These are phyloP conservation scores for Pseudogymnoascus sp. DNA, from an alignment of 2,329 filamentous ascomycete species.

Conservation along the genomic window DNA sequence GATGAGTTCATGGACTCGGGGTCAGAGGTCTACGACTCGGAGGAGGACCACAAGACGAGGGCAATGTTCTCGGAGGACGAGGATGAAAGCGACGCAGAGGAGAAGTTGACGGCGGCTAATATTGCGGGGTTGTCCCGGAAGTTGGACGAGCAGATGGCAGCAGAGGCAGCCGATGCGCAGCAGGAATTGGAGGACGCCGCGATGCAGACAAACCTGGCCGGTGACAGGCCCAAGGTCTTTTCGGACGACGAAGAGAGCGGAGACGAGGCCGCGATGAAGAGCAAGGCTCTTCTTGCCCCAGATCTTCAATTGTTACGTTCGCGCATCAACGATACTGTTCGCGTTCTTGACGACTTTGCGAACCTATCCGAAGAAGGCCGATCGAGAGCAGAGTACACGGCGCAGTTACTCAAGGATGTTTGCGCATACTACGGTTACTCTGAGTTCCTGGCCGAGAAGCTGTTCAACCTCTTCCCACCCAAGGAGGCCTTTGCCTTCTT, in stretches of 20 bases:
- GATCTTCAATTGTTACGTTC: slow-evolving; percentile 84
- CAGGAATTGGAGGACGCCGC: slow-evolving; percentile 80
- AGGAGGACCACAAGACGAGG: slow-evolving; percentile 49
- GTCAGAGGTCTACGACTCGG: slow-evolving; percentile 39
- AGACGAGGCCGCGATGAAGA: slow-evolving; percentile 51
- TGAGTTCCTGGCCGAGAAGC: slow-evolving; percentile 88
- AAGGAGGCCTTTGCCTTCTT: slow-evolving; percentile 97
- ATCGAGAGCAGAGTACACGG: slow-evolving; percentile 81
- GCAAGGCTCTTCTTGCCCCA: slow-evolving; percentile 65
- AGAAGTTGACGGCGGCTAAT: slow-evolving; percentile 89
- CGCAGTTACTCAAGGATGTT: slow-evolving; percentile 82
- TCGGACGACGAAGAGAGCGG: slow-evolving; percentile 56
- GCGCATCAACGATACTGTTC: slow-evolving; percentile 86
- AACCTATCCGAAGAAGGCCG: slow-evolving; percentile 73
- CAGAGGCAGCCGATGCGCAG: slow-evolving; percentile 76
- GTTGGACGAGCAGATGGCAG: slow-evolving; percentile 69
- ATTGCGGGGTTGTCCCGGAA: slow-evolving; percentile 86
- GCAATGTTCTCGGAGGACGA: slow-evolving; percentile 95
- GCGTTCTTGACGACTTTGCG: slow-evolving; percentile 82
- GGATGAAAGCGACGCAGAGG: slow-evolving; percentile 79
- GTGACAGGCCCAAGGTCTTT: slow-evolving; percentile 63
- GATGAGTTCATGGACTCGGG: slow-evolving; percentile 52
- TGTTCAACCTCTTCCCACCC: slow-evolving; percentile 86
- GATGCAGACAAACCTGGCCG: slow-evolving; percentile 87
- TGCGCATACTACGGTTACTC: slow-evolving; percentile 97